Conservation (phyloP, 2,329 filamentous ascomycete species). For the Xylaria sp. region DNA sequence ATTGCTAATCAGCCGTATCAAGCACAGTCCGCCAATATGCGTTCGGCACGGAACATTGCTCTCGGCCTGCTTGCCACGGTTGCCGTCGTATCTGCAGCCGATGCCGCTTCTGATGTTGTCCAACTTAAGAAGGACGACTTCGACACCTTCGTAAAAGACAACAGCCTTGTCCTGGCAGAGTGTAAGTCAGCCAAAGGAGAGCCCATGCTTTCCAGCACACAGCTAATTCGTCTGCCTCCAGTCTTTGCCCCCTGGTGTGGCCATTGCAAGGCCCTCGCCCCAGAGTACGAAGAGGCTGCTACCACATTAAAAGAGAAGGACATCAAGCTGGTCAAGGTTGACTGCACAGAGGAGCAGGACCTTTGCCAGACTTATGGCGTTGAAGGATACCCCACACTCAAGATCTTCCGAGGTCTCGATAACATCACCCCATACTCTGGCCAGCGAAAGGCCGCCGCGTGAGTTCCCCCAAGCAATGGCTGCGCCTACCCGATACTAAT, state of each 20-base stretch:
- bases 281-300: slow-evolving; percentile 89
- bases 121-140: slow-evolving; percentile 90
- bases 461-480: slow-evolving; percentile 50
- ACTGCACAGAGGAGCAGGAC: slow-evolving; percentile 94
- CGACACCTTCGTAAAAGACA: slow-evolving; percentile 82
- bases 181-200: slow-evolving; percentile 66
- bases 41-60: slow-evolving; percentile 54
- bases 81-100: slow-evolving; percentile 69
- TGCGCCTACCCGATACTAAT: slow-evolving; percentile 36
- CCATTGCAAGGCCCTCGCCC: slow-evolving; percentile 97
- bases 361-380: slow-evolving; percentile 92
- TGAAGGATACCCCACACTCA: slow-evolving; percentile 98
- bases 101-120: slow-evolving; percentile 80
- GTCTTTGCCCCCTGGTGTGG: slow-evolving; percentile 98
- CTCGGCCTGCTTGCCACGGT: slow-evolving; percentile 66
- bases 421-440: slow-evolving; percentile 86
- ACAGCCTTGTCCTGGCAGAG: slow-evolving; percentile 93
- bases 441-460: slow-evolving; percentile 85
- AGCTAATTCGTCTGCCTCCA: slow-evolving; percentile 55
- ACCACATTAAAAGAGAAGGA: slow-evolving; percentile 88
- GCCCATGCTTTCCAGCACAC: slow-evolving; percentile 32
- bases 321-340: slow-evolving; percentile 86
- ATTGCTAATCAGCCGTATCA: slow-evolving; percentile 24
- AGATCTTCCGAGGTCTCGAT: slow-evolving; percentile 94
- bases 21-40: slow-evolving; percentile 44